A percentile compares a stretch with the other conserved stretches of the same genome.
These are phyloP conservation scores for Davidsoniella neocaledoniae DNA, from an alignment of 2,329 filamentous ascomycete genomes.

Conservation along the genomic window DNA sequence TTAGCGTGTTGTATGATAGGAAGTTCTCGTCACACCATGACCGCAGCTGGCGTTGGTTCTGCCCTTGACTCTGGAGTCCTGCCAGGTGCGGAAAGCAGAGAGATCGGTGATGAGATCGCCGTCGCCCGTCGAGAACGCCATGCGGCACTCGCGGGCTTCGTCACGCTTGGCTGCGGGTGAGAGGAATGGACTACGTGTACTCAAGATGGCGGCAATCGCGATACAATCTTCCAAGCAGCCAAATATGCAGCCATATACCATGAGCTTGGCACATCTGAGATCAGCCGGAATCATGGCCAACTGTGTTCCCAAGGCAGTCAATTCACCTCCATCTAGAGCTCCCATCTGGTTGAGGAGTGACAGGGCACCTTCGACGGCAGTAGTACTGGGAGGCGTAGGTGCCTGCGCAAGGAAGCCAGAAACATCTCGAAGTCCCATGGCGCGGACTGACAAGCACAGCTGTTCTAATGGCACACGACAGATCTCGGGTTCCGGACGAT, in stretches of 20 bases:
- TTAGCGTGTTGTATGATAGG: constrained; percentile 65
- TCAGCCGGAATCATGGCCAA: constrained; percentile 92
- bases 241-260: constrained; percentile 90
- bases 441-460: constrained; percentile 81
- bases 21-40: constrained; percentile 75
- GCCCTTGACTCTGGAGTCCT: constrained; percentile 40
- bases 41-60: constrained; percentile 46
- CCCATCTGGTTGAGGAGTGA: constrained; percentile 69
- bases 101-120: constrained; percentile 84
- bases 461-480: constrained; percentile 85
- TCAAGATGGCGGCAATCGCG: constrained; percentile 83
- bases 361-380: constrained; percentile 75
- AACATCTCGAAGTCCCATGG: constrained; percentile 82
- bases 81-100: constrained; percentile 69
- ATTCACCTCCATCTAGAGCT: constrained; percentile 66
- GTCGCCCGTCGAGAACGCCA: constrained; percentile 57
- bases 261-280: constrained; percentile 78
- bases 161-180: constrained; percentile 62
- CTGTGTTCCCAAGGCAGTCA: constrained; percentile 83
- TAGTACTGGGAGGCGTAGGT: constrained; percentile 70
- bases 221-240: constrained; percentile 79
- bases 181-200: constrained; percentile 71
- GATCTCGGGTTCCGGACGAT: constrained; percentile 85
- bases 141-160: constrained; percentile 59
- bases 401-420: constrained; percentile 67